Conservation (phyloP, 495 filamentous ascomycete genomes). For the Penicillium bialowiezense region DNA sequence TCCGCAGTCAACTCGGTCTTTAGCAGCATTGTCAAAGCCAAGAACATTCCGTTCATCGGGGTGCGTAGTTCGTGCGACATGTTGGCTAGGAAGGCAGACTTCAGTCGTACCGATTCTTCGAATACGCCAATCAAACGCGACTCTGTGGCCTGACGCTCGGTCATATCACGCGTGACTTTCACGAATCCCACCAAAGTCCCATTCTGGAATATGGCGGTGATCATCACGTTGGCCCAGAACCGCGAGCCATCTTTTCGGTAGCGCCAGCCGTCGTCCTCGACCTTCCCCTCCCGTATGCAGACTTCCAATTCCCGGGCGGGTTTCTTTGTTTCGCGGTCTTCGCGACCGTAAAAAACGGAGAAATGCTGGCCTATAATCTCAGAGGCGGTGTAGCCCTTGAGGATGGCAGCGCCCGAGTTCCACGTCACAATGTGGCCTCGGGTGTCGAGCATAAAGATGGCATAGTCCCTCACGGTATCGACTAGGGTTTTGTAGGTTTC, state of each 20-base stretch:
- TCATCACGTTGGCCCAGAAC: slow-evolving; percentile 68
- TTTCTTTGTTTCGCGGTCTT: slow-evolving; percentile 52
- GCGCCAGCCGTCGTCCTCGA: slow-evolving; percentile 66
- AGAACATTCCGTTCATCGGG: slow-evolving; percentile 72
- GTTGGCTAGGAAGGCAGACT: slow-evolving; percentile 68
- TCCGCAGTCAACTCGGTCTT: slow-evolving; percentile 65
- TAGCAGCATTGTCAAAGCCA: slow-evolving; percentile 67
- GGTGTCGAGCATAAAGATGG: slow-evolving; percentile 65
- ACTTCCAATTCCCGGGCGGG: slow-evolving; percentile 54
- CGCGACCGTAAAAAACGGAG: slow-evolving; percentile 57
- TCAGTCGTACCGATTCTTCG: slow-evolving; percentile 62
- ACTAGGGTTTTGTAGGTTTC: slow-evolving; percentile 62
- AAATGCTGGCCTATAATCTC: slow-evolving; percentile 65
- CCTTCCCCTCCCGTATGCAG: slow-evolving; percentile 56
- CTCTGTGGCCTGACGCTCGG: slow-evolving; percentile 59
- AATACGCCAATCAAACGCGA: slow-evolving; percentile 57
- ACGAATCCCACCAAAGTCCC: slow-evolving; percentile 60
- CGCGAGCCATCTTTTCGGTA: slow-evolving; percentile 59
- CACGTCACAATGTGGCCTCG: slow-evolving; percentile 57
- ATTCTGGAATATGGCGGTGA: slow-evolving; percentile 57
- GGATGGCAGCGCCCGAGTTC: slow-evolving; percentile 57
- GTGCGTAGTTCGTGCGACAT: slow-evolving; percentile 93
- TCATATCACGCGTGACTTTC: slow-evolving; percentile 64
- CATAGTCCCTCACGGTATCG: slow-evolving; percentile 65
- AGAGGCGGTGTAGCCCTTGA: slow-evolving; percentile 55